Base-by-base conservation (phyloP, 805 yeast species). In the Candida takata region DNA sequence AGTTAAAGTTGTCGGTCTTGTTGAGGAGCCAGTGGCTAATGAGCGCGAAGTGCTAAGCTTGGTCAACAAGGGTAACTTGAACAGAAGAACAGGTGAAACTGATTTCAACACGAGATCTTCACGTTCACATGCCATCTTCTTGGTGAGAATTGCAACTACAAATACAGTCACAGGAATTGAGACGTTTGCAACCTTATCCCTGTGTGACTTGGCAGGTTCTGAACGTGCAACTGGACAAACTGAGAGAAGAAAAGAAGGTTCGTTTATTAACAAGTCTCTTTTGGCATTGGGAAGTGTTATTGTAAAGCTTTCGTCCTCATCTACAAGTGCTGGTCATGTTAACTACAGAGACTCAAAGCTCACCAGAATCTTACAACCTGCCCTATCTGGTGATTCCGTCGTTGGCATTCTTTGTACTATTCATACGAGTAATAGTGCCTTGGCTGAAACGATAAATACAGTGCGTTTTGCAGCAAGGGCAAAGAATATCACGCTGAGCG, bases 151-250 rank as follows among this genome's bases (percentile, higher is more conserved):
- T 13, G 63, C 64, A 3, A 56, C 65, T 5, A 62, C 67, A 2
- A 72, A 71, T 54, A 36, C 62, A 10, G 43, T 51, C 1, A 58
- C 64, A 10, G 69, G 67, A 5, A 40, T 44, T n/a, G 55, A 55
- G 23, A 61, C 59, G 12, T 58, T 65, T 26, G 71, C 87, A 24
- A 77, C 86, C 0, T 71, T 90, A 23, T 84, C 90, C 24, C 67
- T 90, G 37, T 90, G 97, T 64, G 98, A 90, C 61, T 70, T 90
- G 51, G 98, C 98, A 0, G 98, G 98, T 20, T 83, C 95, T n/a
- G 98, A 90, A 60, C 72, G 83, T 35, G 95, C 94, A 0, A 67
- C 84, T 1, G 55, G 56, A 1, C 64, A 63, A 37, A 59, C 66
- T 1, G 96, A 85, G 52, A 70, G 97, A 49, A 66, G 97, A 37